These are phyloP conservation scores for Colletotrichum falcatum DNA, from an alignment of 2,329 filamentous ascomycete genomes.

Conservation along the genomic window DNA sequence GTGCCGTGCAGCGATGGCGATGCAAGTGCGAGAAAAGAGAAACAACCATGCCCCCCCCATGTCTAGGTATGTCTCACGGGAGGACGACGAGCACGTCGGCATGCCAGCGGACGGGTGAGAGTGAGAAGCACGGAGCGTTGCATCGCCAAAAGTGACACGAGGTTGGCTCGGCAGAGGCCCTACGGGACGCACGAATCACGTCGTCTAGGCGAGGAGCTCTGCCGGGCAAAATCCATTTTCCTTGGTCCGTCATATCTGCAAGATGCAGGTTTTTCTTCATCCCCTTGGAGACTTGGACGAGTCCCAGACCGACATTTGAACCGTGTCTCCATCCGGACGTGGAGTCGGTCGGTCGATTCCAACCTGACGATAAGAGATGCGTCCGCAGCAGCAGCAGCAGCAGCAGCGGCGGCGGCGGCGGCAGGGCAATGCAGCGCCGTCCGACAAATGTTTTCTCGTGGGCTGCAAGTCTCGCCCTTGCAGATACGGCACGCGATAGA, in stretches of 20 bases:
- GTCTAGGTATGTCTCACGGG: neutral
- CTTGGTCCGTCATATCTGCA: slow-evolving; percentile 22
- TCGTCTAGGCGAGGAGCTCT: slow-evolving; percentile 19
- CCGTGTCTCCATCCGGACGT: slow-evolving; percentile 23
- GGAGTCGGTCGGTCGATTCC: neutral
- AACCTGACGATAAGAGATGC: neutral
- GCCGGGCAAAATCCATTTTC: slow-evolving; percentile 15
- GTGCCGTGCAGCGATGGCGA: slow-evolving; percentile 38
- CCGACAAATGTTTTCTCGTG: slow-evolving; percentile 15
- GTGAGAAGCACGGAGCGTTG: slow-evolving; percentile 32
- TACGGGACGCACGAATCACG: slow-evolving; percentile 38
- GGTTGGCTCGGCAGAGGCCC: slow-evolving; percentile 32
- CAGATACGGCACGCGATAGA: slow-evolving; percentile 31
- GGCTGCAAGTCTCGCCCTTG: slow-evolving; percentile 35
- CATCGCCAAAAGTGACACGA: slow-evolving; percentile 37
- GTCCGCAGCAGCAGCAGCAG: slow-evolving; percentile 1
- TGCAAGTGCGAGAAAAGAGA: slow-evolving; percentile 27
- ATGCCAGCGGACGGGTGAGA: slow-evolving; percentile 30
- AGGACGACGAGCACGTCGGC: slow-evolving; percentile 11
- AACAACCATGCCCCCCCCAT: slow-evolving; percentile 13
- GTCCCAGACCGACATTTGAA: slow-evolving; percentile 39
- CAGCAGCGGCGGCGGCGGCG: neutral
- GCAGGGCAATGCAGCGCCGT: neutral
- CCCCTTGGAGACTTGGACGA: neutral
- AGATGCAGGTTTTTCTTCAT: slow-evolving; percentile 16